Base-by-base conservation (phyloP, 2,329 filamentous ascomycete genomes). In the Colletotrichum sp. region DNA sequence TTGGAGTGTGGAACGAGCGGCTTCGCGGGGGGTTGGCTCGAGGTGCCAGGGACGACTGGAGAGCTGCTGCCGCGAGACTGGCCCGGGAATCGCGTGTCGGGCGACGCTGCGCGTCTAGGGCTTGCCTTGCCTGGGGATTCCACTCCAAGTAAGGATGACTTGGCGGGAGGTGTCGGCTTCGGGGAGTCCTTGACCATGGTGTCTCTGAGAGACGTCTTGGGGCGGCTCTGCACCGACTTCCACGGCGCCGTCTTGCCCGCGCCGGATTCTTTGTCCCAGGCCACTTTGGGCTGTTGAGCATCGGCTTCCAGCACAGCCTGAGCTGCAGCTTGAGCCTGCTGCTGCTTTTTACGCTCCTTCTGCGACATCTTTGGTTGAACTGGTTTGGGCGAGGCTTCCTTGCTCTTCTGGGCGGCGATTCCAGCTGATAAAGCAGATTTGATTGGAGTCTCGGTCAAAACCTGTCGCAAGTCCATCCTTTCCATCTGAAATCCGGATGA, bases 281-380 rank as follows among this genome's bases (percentile, higher is more conserved):
- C 86, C 24, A 84, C 84, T 72, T 84, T 85, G 7, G 83, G 81
- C 26, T 84, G 80, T 13, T 80, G 77, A 28, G 78, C 76, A 63
- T 83, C 78, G 8, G 83, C 77, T 67, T 86, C 83, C 79, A 85
- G 84, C 9, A 86, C 84, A 36, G 84, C 85, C 75, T 89, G 85
- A 44, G 86, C 82, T 28, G 83, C 85, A 28, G 89, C 86, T 80
- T 95, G 92, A 77, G 92, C 89, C 80, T 95, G 93, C 80, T 95
- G 92, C 78, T 96, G 92, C 81, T 92, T 95, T 86, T 98, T 99
- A 26, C 96, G 93, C 83, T 98, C 96, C 81, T 97, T 98, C 80
- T 99, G 97, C 1, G 96, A 98, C 79, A 98, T 85, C 82, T 95
- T 98, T 1, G 85, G 82, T 18, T 86, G 85, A 1, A 86, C 80